A percentile compares a stretch with the other conserved stretches of the same genome.
Conservation (phyloP, 1,139 yeast species). For the Yamadazyma atlantica region DNA sequence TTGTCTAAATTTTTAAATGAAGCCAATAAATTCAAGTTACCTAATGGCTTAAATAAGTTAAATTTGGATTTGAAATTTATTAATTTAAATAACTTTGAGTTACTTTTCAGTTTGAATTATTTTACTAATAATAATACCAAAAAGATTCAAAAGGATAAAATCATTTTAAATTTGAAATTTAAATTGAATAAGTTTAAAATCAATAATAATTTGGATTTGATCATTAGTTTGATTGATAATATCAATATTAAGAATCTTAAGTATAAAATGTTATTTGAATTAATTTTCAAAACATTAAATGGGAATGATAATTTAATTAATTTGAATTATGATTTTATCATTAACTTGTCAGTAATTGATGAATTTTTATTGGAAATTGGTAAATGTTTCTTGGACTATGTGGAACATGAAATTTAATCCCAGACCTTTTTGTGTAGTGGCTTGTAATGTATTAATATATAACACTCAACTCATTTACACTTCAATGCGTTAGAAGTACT, state of each 20-base stretch:
- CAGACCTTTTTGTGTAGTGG: not conserved
- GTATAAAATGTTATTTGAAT: slow-evolving; percentile 41
- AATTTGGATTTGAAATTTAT: slow-evolving; percentile 34
- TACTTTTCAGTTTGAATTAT: slow-evolving; percentile 33
- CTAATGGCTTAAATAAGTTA: slow-evolving; percentile 34
- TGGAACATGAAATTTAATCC: slow-evolving; percentile 7
- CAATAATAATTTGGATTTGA: slow-evolving; percentile 18
- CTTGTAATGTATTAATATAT: not conserved
- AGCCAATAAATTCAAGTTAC: slow-evolving; percentile 17
- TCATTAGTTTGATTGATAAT: slow-evolving; percentile 36
- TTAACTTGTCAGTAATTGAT: slow-evolving; percentile 21
- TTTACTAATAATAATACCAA: slow-evolving; percentile 26
- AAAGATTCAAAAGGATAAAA: slow-evolving; percentile 38
- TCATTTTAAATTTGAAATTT: slow-evolving; percentile 31
- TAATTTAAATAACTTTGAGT: slow-evolving; percentile 34
- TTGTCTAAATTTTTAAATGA: slow-evolving; percentile 16
- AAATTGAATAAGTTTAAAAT: slow-evolving; percentile 33
- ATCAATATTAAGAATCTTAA: slow-evolving; percentile 39
- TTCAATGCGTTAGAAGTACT: too few relatives aligned
- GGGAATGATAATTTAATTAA: slow-evolving; percentile 27
- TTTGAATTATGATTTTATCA: slow-evolving; percentile 43
- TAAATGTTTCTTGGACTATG: slow-evolving; percentile 22
- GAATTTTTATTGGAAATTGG: slow-evolving; percentile 24
- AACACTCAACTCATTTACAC: too few relatives aligned
- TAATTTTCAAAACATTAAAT: slow-evolving; percentile 35